Percentiles rank a stretch among this genome's conserved stretches.
phyloP scores from a whole-genome alignment of 2,329 filamentous ascomycete species.

The Lasiodiplodia citricola region DNA sequence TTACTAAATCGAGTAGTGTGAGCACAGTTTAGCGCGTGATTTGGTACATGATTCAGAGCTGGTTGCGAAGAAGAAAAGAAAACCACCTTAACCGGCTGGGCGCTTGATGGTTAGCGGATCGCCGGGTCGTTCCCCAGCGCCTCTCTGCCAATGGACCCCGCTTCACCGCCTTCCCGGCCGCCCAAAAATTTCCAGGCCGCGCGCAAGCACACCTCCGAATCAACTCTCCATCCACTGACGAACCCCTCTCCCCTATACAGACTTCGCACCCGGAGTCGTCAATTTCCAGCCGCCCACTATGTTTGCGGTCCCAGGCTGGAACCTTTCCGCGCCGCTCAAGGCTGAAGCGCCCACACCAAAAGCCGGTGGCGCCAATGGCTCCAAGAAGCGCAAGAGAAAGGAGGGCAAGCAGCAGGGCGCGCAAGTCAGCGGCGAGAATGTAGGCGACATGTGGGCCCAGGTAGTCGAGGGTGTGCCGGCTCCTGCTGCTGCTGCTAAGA shows the following conservation, averaged over 20 bases:
- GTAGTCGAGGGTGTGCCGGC: slow-evolving; percentile 68
- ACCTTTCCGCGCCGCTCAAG: slow-evolving; percentile 76
- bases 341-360: slow-evolving; percentile 60
- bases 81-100: too few relatives aligned
- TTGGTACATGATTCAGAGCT: too few relatives aligned
- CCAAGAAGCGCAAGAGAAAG: slow-evolving; percentile 58
- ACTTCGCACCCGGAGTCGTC: background rate
- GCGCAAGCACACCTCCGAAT: background rate
- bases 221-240: background rate
- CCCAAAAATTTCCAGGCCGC: background rate
- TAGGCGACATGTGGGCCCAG: slow-evolving; percentile 78
- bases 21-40: too few relatives aligned
- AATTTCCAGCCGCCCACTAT: slow-evolving; percentile 55
- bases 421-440: slow-evolving; percentile 69
- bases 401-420: slow-evolving; percentile 65
- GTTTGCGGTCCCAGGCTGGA: slow-evolving; percentile 96
- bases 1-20: too few relatives aligned
- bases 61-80: too few relatives aligned
- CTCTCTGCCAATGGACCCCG: too few relatives aligned
- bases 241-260: background rate
- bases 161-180: background rate
- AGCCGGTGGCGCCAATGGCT: slow-evolving; percentile 36
- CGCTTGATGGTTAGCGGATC: too few relatives aligned
- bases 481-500: slow-evolving; percentile 35
- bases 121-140: too few relatives aligned